phyloP scores from a whole-genome alignment of 768 basidiomycete species.

The Podaxis carcinomalis region DNA sequence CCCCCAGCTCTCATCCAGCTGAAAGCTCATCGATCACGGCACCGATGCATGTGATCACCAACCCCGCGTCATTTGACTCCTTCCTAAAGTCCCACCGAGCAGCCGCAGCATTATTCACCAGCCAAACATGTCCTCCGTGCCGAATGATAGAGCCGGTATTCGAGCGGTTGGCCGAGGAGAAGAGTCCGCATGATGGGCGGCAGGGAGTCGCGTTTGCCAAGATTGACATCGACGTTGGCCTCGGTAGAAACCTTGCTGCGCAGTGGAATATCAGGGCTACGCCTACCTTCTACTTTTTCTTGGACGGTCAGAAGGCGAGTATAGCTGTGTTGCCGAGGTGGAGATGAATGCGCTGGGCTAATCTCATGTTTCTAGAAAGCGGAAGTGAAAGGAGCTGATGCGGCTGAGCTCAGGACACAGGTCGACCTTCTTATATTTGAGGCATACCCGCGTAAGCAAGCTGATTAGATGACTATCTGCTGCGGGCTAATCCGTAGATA shows the following conservation, averaged over 20 bases:
- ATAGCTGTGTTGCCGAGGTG: not conserved
- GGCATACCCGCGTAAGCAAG: constrained; percentile 72
- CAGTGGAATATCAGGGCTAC: constrained; percentile 71
- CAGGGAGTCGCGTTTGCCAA: constrained; percentile 75
- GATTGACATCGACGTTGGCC: constrained; percentile 73
- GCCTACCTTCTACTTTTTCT: constrained; percentile 88
- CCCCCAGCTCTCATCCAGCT: constrained; percentile 8
- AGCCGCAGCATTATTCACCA: constrained; percentile 80
- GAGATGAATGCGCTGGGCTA: not conserved
- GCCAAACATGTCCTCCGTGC: constrained; percentile 73
- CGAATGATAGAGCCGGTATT: constrained; percentile 81
- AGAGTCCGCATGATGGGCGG: constrained; percentile 35
- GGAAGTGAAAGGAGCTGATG: constrained; percentile 72
- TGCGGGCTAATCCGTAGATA: not conserved
- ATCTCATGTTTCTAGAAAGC: constrained; percentile 38
- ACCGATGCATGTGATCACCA: constrained; percentile 70
- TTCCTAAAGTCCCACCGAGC: constrained; percentile 65
- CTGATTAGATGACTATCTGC: not conserved
- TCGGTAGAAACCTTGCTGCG: constrained; percentile 54
- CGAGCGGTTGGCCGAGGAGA: constrained; percentile 68
- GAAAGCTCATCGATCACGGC: constrained; percentile 34
- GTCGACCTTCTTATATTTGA: constrained; percentile 71
- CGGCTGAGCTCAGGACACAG: constrained; percentile 64
- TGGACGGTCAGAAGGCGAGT: constrained; percentile 66
- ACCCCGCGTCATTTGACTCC: constrained; percentile 64